Evolutionary conservation across 345 rosid species (phyloP), one percentile per base, ranked within the genome.

Genomic region (Bretschneidera sinensis): DNA sequence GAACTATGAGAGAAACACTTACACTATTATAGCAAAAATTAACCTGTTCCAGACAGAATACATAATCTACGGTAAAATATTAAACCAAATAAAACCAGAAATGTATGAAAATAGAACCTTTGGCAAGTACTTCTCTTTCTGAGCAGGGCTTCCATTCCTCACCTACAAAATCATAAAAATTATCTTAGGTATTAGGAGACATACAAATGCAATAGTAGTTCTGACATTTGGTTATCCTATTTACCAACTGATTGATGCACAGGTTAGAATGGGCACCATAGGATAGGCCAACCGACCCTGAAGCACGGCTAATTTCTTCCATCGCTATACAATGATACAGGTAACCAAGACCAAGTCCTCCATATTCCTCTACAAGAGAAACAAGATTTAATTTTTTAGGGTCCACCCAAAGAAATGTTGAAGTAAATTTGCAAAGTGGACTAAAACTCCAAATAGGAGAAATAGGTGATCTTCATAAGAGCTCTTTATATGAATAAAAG

Each of bases 271-370:
- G 98, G 23, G 97, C 91, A 67, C 97, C 97, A 61, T 87, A 92
- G 43, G 98, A 89, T 63, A 92, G 76, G 17, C 78, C 97, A 69
- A 89, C 98, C 5, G 97, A 89, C 18, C 94, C 96, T 0, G 98
- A 92, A 24, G 98, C 97, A 35, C 88, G 85, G 60, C 96, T 89
- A 72, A 92, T 74, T 76, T 89, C 96, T 70, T 92, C 98, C 88
- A 92, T 67, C 6, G 96, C 96, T 71, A 89, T 72, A 65, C 98
- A 89, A 59, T 89, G 97, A 66, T 85, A 92, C 82, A 89, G 74
- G 71, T 92, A 92, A 71, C 97, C 97, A 67, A 92, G 98, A 55
- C 97, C 96, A 71, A 92, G 82, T 53, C 98, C 97, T 72, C 98
- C 98, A 74, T 83, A 84, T 69, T 84, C 97, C 94, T 87, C 98